phyloP scores from a whole-genome alignment of 495 filamentous ascomycete species.

The Patellaria atrata region DNA sequence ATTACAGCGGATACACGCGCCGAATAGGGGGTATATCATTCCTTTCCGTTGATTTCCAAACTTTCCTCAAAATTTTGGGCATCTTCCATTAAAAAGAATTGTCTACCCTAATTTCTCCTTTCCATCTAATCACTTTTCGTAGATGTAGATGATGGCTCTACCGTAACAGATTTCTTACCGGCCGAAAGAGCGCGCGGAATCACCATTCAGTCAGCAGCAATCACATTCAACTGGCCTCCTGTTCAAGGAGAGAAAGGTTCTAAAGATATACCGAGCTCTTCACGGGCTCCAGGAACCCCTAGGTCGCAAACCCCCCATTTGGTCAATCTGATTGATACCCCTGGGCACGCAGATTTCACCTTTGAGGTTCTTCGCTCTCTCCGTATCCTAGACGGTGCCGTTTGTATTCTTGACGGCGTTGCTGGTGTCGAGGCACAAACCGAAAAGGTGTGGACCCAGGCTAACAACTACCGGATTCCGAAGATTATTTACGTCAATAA shows the following conservation, averaged over 20 bases:
- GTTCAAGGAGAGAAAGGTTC: conserved; percentile 17
- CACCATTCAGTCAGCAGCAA: conserved; percentile 94
- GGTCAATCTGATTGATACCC: conserved; percentile 94
- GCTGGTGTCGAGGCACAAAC: conserved; percentile 97
- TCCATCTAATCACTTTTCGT: not conserved
- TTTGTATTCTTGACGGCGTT: conserved; percentile 92
- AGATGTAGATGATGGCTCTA: conserved; percentile 96
- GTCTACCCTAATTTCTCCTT: not conserved
- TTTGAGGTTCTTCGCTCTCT: conserved; percentile 92
- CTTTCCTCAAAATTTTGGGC: not conserved
- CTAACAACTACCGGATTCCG: conserved; percentile 71
- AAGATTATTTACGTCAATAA: conserved; percentile 89
- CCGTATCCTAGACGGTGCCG: conserved; percentile 83
- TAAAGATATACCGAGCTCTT: not conserved
- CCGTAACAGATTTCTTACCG: conserved; percentile 93
- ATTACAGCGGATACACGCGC: conserved; percentile 81
- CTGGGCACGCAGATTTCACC: conserved; percentile 95
- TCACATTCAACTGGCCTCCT: conserved; percentile 81
- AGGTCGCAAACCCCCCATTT: conserved; percentile 34
- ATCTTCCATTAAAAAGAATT: no score
- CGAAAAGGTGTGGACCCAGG: conserved; percentile 91
- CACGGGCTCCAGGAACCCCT: not conserved
- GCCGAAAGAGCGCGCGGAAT: conserved; percentile 88
- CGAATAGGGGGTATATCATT: conserved; percentile 57
- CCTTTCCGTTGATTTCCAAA: conserved; percentile 2